Base-by-base conservation (phyloP, 371 early-diverging fungal genomes). In the Actinomucor elegans region DNA sequence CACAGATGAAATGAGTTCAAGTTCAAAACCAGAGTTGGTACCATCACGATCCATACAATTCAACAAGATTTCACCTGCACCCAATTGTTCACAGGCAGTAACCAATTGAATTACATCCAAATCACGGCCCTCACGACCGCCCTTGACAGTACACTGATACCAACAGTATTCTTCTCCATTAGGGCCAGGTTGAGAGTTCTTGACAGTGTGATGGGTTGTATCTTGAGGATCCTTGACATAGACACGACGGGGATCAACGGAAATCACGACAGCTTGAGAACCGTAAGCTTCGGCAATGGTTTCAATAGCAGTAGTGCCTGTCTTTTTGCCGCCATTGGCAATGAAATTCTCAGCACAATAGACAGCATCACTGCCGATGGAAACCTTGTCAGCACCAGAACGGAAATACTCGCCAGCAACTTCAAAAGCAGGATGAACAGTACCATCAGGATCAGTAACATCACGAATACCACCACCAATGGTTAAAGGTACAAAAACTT, bases 31-130 rank as follows among this genome's bases (percentile, higher is more conserved):
- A 29, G 91, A 88, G 66, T 96, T 97, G 37, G 95, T 95, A 5
- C 98, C 98, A 71, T 98, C 98, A 64, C 88, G 85, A 73, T 98
- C 97, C 90, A 98, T 97, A 66, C 94, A 94, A 68, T 96, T 96
- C 44, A 96, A 79, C 63, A 97, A 71, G 45, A 98, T 87, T 74
- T 98, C 98, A 20, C 98, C 98, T 0, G 97, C 97, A 20, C 98
- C 98, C 50, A 98, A 61, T 2, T 81, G 84, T 65, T 94, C 90
- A 57, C 93, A 93, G 0, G 95, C 91, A 6, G 81, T 80, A 11
- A 93, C 92, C 20, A 98, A 77, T 68, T 97, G 94, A 45, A 77
- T 70, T 14, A 96, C 98, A 71, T 98, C 98, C 23, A 94, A 45
- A 68, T 97, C 97, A 44, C 97, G 88, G 6, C 84, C 90, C 73